A percentile compares a stretch with the other conserved stretches of the same genome.
These are phyloP conservation scores for Colletotrichum acutatum DNA, from an alignment of 2,329 filamentous ascomycete species.

Conservation along the genomic window DNA sequence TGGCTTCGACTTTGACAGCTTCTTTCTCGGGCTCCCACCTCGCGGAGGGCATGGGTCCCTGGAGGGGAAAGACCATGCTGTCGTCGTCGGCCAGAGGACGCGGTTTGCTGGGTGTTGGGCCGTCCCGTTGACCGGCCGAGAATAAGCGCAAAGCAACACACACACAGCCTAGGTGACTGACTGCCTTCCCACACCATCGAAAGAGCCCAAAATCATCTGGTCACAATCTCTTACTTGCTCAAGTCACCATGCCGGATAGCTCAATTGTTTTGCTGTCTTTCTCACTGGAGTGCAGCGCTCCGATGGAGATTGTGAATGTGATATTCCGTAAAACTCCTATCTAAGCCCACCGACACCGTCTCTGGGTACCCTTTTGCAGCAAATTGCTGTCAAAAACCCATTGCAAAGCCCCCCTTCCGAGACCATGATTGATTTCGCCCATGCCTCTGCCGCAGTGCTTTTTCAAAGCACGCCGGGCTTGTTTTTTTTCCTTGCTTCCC, in stretches of 20 bases:
- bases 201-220: neutral
- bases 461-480: neutral
- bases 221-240: neutral
- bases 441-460: slow-evolving; percentile 20
- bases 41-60: neutral
- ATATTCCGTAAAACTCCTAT: slow-evolving; percentile 35
- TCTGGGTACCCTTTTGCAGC: slow-evolving; percentile 12
- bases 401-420: slow-evolving; percentile 21
- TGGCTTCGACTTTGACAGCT: slow-evolving; percentile 4
- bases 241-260: neutral
- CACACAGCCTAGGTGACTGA: neutral
- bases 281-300: neutral
- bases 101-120: neutral
- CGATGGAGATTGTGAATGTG: slow-evolving; percentile 9
- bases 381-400: slow-evolving; percentile 28
- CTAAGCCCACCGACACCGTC: slow-evolving; percentile 26
- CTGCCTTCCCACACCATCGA: neutral
- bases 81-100: neutral
- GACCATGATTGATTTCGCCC: slow-evolving; percentile 22
- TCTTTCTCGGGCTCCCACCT: neutral
- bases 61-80: neutral
- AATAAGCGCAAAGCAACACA: too few relatives aligned
- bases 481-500: neutral
- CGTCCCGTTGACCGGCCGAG: neutral
- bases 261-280: neutral